Base-by-base conservation (phyloP, 305 asterid genomes). In the Nicotiana rustica region DNA sequence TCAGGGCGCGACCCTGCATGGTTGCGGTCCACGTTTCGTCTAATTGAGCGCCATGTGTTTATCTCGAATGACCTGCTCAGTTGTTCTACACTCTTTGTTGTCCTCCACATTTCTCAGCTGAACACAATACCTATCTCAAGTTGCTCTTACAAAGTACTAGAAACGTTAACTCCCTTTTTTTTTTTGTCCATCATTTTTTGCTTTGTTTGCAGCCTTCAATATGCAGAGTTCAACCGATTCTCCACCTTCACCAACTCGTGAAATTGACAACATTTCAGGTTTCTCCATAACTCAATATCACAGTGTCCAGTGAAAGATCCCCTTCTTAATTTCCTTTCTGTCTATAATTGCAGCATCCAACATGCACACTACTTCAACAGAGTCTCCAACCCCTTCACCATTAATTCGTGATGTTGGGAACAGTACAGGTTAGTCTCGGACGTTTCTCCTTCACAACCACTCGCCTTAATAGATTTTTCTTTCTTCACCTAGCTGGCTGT, bases 1-100 rank as follows among this genome's bases (percentile, higher is more conserved):
- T 57, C 64, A 60, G 21, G 61, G 79, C 79, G 79, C 62, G 8
- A 17, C 79, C 62, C 80, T 86, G 90, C 93, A 89, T 91, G 93
- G 64, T 85, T 25, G 86, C 2, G 47, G 8, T 41, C 92, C 94
- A 92, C 94, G 97, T 91, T 61, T 81, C 89, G 12, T 21, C 21
- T 19, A 49, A 33, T 3, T n/a, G 5, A 64, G 10, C 14, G 78
- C 68, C 87, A 88, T 92, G 91, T 85, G 89, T 85, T 18, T 18
- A 14, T 55, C 85, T 55, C 35, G 41, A 70, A 57, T 64, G 31
- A 52, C 47, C 5, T 21, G 5, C 66, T 41, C 44, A 3, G 29
- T 36, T 21, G 36, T 7, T 1, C 29, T 10, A 9, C 67, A 9
- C 35, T 35, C 59, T 25, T 6, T 60, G 41, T 21, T 18, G 5